Conservation (phyloP, 2,329 filamentous ascomycete genomes). For the Sporothrix brunneoviolacea region DNA sequence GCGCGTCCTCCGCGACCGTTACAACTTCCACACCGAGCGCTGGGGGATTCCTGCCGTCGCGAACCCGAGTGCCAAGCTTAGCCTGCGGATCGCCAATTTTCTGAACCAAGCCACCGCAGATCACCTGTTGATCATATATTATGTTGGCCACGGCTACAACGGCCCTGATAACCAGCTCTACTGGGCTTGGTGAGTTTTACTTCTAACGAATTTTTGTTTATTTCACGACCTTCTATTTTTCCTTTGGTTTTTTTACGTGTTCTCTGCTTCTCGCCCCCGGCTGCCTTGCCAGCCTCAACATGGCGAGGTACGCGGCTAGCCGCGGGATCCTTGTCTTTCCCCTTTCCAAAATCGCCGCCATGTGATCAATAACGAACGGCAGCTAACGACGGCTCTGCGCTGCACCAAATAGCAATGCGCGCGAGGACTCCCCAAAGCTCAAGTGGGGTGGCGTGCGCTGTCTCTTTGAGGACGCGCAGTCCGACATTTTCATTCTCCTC, state of each 20-base stretch:
- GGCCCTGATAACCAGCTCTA: conserved; percentile 56
- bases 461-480: conserved; percentile 55
- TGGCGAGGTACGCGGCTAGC: too few species aligned
- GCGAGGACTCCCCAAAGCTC: conserved; percentile 52
- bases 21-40: conserved; percentile 53
- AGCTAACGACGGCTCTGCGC: neutral
- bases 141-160: conserved; percentile 54
- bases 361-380: neutral
- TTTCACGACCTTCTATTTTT: too few species aligned
- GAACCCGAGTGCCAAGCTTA: conserved; percentile 55
- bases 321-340: conserved; percentile 19
- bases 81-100: conserved; percentile 53
- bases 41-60: conserved; percentile 55
- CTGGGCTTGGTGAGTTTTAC: conserved; percentile 55
- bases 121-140: conserved; percentile 59
- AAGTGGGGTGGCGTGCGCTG: conserved; percentile 59
- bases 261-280: too few species aligned
- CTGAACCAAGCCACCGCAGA: conserved; percentile 51
- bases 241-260: too few species aligned
- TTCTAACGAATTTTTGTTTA: too few species aligned
- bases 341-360: conserved; percentile 1
- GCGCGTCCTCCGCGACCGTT: conserved; percentile 51
- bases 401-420: conserved; percentile 40
- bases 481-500: conserved; percentile 56
- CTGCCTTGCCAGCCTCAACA: too few species aligned